These are phyloP conservation scores for Solanum hybrid DNA, from an alignment of 305 asterid genomes.

Conservation along the genomic window DNA sequence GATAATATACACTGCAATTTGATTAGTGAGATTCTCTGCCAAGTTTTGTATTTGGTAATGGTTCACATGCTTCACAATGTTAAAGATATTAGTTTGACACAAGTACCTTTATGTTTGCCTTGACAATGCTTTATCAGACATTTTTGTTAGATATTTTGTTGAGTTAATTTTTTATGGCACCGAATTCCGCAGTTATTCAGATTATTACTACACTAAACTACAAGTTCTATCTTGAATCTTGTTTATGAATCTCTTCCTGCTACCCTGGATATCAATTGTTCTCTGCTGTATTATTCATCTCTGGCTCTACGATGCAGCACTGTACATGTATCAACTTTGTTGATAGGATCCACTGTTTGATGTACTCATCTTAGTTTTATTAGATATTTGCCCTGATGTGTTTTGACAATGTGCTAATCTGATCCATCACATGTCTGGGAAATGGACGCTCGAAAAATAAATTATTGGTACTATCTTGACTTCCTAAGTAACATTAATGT, in stretches of 20 bases:
- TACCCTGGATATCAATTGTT: neutral
- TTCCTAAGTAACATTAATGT: neutral
- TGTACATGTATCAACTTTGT: neutral
- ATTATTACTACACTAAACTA: neutral
- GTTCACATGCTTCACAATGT: neutral
- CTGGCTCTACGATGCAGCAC: neutral
- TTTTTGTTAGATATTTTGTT: neutral
- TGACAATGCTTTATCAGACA: neutral
- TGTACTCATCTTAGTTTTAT: neutral
- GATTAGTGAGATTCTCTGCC: neutral
- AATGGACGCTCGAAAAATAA: neutral
- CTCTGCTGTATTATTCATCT: neutral
- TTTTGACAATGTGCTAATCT: neutral
- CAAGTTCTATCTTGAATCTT: neutral
- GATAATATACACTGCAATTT: neutral
- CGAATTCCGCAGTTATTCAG: neutral
- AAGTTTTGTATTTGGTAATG: neutral
- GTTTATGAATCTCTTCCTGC: neutral
- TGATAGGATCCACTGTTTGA: neutral
- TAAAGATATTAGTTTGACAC: neutral
- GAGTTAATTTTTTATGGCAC: neutral
- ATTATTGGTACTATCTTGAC: neutral
- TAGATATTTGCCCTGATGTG: neutral
- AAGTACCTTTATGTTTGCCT: neutral
- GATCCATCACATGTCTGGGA: neutral